Base-by-base conservation (phyloP, 371 early-diverging fungal genomes). In the Mucor velutinosus region DNA sequence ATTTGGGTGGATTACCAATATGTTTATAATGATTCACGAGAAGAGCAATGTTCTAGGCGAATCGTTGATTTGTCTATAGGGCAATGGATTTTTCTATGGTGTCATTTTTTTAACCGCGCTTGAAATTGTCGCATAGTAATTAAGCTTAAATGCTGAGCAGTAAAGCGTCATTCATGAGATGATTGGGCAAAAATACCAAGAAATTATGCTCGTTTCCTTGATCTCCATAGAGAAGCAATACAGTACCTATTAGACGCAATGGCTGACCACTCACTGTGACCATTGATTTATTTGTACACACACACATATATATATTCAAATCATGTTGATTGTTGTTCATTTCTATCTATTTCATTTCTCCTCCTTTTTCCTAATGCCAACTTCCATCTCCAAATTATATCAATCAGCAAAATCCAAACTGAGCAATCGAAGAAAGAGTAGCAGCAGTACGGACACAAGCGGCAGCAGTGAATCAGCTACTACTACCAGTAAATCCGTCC, bases 401-500 rank as follows among this genome's bases (percentile, higher is more conserved):
- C 55, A 70, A 47, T 65, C 65, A 19, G 70, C 70, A 27, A 70
- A 62, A 62, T 53, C 43, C 30, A 63, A 62, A n/a, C 10, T 39
- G 39, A 57, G 29, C 37, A 56, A 39, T 11, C 45, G 55, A 70
- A 60, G 41, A 66, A 63, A 63, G 32, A 49, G 30, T 29, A 55
- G 19, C 8, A 61, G 61, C 29, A 62, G 30, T 35, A 62, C 33
- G 15, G 29, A n/a, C 0, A 47, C 21, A 7, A 59, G 60, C 14
- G 57, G 59, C 21, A 47, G 55, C 15, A 47, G 57, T 30, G 29
- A 41, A 29, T 59, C 37, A 17, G 17, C 41, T 5, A 41, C 41
- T 8, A 41, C 57, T n/a, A 37, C 41, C 14, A 27, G 59, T 7
- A 73, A 73, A 60, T 65, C 66, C 12, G 73, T 73, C n/a, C 62